Conservation (phyloP, 257 asterid genomes). For the Solanum pimpinellifolium region DNA sequence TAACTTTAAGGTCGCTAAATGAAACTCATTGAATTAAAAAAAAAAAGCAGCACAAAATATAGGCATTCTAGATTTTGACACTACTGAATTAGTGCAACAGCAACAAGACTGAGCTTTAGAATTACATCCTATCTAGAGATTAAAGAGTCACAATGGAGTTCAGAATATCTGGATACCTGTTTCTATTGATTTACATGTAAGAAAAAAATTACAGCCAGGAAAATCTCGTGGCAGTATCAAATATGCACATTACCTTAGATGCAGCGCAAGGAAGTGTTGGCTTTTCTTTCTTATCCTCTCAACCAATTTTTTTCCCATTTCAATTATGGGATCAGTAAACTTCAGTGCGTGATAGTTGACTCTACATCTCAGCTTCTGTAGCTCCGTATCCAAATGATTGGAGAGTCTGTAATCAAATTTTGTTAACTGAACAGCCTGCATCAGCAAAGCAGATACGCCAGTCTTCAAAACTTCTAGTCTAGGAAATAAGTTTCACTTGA, state of each 20-base stretch:
- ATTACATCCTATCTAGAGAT: neutral
- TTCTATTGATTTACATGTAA: neutral
- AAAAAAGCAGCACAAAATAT: neutral
- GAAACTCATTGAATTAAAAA: neutral
- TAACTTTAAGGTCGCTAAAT: neutral
- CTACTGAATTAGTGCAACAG: neutral
- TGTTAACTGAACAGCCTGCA: constrained; percentile 59
- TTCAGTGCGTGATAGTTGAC: constrained; percentile 63
- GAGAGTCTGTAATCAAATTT: constrained; percentile 75
- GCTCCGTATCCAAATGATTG: constrained; percentile 30
- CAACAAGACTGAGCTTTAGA: neutral
- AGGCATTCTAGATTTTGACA: neutral
- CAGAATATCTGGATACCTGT: neutral
- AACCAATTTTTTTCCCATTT: constrained; percentile 50
- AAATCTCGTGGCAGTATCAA: neutral
- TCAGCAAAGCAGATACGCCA: neutral
- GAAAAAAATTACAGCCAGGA: neutral
- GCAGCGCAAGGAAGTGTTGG: constrained; percentile 52
- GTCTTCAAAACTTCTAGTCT: neutral
- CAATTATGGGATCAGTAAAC: constrained; percentile 48
- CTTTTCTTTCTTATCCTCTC: constrained; percentile 47
- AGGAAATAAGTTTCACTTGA: neutral
- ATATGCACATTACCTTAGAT: constrained; percentile 37
- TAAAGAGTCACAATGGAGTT: neutral
- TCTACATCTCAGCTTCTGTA: constrained; percentile 74